Conservation (phyloP, 2,329 filamentous ascomycete genomes). For the Cryphonectria naterciae region DNA sequence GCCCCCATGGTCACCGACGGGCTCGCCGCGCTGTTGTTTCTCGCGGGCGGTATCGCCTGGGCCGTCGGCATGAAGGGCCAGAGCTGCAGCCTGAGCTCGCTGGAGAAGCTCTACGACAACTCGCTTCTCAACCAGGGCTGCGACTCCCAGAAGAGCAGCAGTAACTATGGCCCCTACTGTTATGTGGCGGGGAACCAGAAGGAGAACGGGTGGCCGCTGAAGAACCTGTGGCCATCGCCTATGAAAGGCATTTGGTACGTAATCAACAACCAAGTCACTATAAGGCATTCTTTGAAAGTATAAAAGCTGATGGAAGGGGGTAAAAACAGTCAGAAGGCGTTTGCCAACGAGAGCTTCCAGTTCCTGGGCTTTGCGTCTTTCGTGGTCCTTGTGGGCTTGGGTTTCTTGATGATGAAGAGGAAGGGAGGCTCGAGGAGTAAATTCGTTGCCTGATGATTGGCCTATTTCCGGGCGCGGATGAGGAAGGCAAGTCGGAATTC, state of each 20-base stretch:
- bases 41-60: constrained; percentile 38
- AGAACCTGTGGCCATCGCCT: neutral
- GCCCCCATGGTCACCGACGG: constrained; percentile 36
- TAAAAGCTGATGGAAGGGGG: neutral
- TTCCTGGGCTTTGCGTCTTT: constrained; percentile 10
- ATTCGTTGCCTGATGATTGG: constrained; percentile 1
- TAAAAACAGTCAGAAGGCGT: constrained; percentile 6
- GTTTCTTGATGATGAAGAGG: constrained; percentile 13
- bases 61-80: constrained; percentile 18
- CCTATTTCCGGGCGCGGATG: neutral
- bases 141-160: neutral
- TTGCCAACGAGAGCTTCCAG: constrained; percentile 15
- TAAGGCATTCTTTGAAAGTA: too few species aligned
- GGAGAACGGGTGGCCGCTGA: neutral
- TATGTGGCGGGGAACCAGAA: neutral
- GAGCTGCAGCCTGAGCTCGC: neutral
- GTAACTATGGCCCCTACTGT: neutral
- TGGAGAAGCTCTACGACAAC: constrained; percentile 14
- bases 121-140: constrained; percentile 16
- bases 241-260: constrained; percentile 5
- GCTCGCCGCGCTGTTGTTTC: constrained; percentile 38
- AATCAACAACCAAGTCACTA: neutral
- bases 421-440: constrained; percentile 11
- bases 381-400: constrained; percentile 1
- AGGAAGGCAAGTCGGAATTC: neutral